Conservation (phyloP, 2,329 filamentous ascomycete species). For the Aspergillus sp. region DNA sequence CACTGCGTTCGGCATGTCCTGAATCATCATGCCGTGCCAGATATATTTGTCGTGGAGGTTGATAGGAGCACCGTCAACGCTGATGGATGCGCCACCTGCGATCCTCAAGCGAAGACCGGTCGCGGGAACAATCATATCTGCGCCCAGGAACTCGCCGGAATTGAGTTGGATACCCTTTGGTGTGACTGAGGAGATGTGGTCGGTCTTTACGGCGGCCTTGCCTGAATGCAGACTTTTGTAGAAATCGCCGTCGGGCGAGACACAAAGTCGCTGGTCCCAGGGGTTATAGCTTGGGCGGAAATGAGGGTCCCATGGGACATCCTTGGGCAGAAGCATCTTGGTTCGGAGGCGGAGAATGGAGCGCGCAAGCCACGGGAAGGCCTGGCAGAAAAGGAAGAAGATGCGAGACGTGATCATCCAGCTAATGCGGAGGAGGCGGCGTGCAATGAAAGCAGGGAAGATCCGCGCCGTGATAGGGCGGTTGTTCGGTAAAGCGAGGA, state of each 20-base stretch:
- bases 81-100: slow-evolving; percentile 36
- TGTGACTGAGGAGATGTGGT: slow-evolving; percentile 53
- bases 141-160: slow-evolving; percentile 41
- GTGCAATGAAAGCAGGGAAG: slow-evolving; percentile 37
- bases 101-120: slow-evolving; percentile 45
- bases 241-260: slow-evolving; percentile 63
- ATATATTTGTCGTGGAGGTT: slow-evolving; percentile 37
- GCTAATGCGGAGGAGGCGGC: slow-evolving; percentile 44
- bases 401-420: slow-evolving; percentile 50
- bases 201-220: slow-evolving; percentile 56
- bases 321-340: slow-evolving; percentile 52
- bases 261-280: slow-evolving; percentile 74
- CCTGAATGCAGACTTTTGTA: slow-evolving; percentile 53
- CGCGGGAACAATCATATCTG: slow-evolving; percentile 47
- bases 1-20: slow-evolving; percentile 44
- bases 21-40: slow-evolving; percentile 47
- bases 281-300: slow-evolving; percentile 66
- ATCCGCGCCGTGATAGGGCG: slow-evolving; percentile 25
- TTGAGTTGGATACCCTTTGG: slow-evolving; percentile 50
- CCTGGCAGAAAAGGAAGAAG: slow-evolving; percentile 54
- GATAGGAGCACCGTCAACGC: slow-evolving; percentile 39
- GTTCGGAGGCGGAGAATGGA: slow-evolving; percentile 49
- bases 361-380: slow-evolving; percentile 53
- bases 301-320: slow-evolving; percentile 58
- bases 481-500: slow-evolving; percentile 54